Evolutionary conservation across 805 yeast genomes (phyloP), one percentile per base, ranked within the genome.

Genomic region (Saturnispora sanitii): DNA sequence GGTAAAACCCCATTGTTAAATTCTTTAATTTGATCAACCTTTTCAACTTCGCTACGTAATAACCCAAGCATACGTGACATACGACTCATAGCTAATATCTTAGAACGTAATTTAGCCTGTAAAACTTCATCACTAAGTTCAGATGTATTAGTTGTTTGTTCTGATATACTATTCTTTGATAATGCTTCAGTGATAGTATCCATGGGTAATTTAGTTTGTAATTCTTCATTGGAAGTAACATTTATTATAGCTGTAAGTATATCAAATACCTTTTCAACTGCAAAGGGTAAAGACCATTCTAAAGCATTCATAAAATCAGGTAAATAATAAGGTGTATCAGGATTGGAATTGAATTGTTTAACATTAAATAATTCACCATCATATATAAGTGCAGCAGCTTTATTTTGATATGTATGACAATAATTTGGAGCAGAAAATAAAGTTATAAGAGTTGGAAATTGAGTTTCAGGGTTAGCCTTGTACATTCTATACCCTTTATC

Each of bases 291-390:
- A 1, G 95, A 84, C 97, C 97, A 90, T 18, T 94, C 82, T 59
- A 90, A 90, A 4, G 87, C 95, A 60, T 90, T 96, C 96, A 87
- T 90, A 52, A 88, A 87, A 58, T 88, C 87, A 6, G 97, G 97
- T 47, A 90, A 68, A 87, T 94, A 88, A 64, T 88, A 90, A 1
- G 98, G 97, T 3, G 37, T 27, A 4, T 13, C 13, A 4, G 94
- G 94, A 15, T 84, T 75, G 52, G 80, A 65, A 59, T 85, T 87
- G 68, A 88, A 90, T 62, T 88, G 97, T 41, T 96, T 76, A 45
- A 90, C 87, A 59, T 90, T 90, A 85, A 90, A 81, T 8, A 87
- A 92, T 50, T 86, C 81, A 56, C 86, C 78, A 52, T 85, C 95
- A 61, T 88, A 90, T 58, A 86, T 83, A 52, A 90, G 67, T 6